Percentiles rank a stretch among this genome's conserved stretches.
These are phyloP conservation scores for Linanthus parryae DNA, from an alignment of 148 eudicot genomes.

Conservation along the genomic window DNA sequence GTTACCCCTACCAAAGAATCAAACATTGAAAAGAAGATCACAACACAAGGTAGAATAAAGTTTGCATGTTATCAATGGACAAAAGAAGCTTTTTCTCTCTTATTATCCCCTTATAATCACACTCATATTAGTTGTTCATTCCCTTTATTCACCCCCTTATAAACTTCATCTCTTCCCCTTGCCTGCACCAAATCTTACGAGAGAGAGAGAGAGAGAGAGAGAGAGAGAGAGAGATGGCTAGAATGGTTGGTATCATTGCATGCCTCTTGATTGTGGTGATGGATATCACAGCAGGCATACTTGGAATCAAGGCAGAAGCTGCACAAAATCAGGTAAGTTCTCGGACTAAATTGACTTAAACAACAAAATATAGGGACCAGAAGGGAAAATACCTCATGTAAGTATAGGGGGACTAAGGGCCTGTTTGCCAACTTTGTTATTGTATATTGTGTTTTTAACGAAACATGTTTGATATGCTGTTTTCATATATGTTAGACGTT, in stretches of 20 bases:
- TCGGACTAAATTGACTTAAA: no score
- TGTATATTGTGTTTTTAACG: no score
- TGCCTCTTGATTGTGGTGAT: constrained; percentile 51
- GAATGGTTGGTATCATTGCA: constrained; percentile 35
- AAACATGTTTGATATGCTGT: no score
- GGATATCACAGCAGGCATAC: constrained; percentile 74
- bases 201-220: no score
- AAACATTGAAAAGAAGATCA: not conserved
- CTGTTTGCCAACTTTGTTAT: no score
- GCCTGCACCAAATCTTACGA: no score
- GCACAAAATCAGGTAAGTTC: constrained; percentile 92
- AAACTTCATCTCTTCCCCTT: not conserved
- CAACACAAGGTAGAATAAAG: constrained; percentile 22
- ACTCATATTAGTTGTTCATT: not conserved
- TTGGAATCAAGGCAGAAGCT: constrained; percentile 74
- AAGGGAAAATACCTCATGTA: no score
- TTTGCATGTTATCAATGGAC: constrained; percentile 11
- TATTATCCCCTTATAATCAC: constrained; percentile 11
- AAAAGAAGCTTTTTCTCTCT: constrained; percentile 24
- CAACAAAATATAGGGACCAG: no score
- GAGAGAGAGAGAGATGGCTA: constrained; percentile 33
- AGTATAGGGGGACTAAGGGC: no score
- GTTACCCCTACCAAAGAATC: constrained; percentile 20
- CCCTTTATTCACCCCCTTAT: no score
- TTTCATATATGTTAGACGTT: not conserved